phyloP scores from a whole-genome alignment of 2,329 filamentous ascomycete species.

The Hawksworthiomyces lignivorus region DNA sequence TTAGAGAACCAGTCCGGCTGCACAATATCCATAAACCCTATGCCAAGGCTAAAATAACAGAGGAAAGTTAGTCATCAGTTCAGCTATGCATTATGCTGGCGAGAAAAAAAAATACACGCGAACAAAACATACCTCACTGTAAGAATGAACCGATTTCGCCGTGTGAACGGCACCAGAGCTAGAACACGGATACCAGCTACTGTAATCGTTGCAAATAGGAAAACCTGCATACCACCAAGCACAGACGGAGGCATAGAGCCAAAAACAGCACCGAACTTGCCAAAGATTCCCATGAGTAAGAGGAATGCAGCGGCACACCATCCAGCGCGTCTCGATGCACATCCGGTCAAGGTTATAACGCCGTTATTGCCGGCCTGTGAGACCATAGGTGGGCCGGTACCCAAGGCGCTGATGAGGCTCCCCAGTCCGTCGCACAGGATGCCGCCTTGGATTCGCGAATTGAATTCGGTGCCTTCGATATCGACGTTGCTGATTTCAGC shows the following conservation, averaged over 20 bases:
- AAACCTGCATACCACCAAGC: conserved; percentile 47
- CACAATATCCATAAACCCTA: conserved; percentile 45
- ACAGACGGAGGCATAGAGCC: conserved; percentile 53
- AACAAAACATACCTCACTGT: conserved; percentile 36
- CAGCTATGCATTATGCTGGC: background rate
- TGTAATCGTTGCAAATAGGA: conserved; percentile 59
- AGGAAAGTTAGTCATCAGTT: too few species aligned
- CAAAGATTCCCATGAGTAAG: conserved; percentile 61
- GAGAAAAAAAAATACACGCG: background rate
- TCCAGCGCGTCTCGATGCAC: conserved; percentile 60
- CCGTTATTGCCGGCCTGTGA: conserved; percentile 64
- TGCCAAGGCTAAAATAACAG: conserved; percentile 30
- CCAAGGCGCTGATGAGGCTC: conserved; percentile 53
- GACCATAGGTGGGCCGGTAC: conserved; percentile 61
- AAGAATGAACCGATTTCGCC: conserved; percentile 59
- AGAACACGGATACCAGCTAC: conserved; percentile 61
- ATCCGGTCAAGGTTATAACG: conserved; percentile 59
- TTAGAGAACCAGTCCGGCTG: conserved; percentile 31
- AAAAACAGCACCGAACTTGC: conserved; percentile 62
- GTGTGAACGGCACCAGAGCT: conserved; percentile 52
- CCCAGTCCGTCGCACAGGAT: conserved; percentile 68
- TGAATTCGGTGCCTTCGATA: conserved; percentile 62
- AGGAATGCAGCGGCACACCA: conserved; percentile 60
- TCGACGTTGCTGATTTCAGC: conserved; percentile 71
- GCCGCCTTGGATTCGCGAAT: conserved; percentile 70